Evolutionary conservation across 2,329 filamentous ascomycete genomes (phyloP).

Genomic region (Magnaporthales sp.): DNA sequence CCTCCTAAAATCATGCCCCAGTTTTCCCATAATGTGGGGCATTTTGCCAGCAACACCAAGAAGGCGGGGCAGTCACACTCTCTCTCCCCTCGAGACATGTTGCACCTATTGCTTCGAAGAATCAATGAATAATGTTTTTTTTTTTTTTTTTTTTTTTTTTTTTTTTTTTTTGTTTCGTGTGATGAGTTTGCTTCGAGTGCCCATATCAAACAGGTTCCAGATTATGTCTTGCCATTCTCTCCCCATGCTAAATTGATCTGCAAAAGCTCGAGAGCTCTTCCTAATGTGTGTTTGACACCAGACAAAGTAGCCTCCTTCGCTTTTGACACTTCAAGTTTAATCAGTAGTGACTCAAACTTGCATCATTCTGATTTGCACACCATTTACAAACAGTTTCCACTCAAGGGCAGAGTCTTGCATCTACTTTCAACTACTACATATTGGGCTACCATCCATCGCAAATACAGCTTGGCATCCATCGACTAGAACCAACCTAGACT

Average conservation of each 20-base stretch:
- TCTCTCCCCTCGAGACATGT: background rate
- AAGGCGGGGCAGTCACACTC: background rate
- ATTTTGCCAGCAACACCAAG: background rate
- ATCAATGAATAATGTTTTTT: background rate
- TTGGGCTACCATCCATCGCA: background rate
- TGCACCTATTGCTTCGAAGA: background rate
- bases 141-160: background rate
- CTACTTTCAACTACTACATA: background rate
- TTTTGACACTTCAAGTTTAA: background rate
- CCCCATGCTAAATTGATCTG: no score
- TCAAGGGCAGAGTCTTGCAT: background rate
- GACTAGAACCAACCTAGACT: no score
- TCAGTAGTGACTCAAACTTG: background rate
- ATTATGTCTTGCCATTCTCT: background rate
- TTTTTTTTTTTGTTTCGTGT: background rate
- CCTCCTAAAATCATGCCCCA: background rate
- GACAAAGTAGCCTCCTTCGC: background rate
- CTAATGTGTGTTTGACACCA: background rate
- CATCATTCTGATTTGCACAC: background rate
- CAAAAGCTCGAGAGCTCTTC: no score
- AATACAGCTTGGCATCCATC: background rate
- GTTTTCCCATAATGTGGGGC: background rate
- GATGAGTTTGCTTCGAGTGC: background rate
- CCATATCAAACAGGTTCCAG: background rate
- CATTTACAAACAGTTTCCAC: background rate